These are phyloP conservation scores for Pleurotus eryngii DNA, from an alignment of 768 basidiomycete genomes.

Conservation along the genomic window DNA sequence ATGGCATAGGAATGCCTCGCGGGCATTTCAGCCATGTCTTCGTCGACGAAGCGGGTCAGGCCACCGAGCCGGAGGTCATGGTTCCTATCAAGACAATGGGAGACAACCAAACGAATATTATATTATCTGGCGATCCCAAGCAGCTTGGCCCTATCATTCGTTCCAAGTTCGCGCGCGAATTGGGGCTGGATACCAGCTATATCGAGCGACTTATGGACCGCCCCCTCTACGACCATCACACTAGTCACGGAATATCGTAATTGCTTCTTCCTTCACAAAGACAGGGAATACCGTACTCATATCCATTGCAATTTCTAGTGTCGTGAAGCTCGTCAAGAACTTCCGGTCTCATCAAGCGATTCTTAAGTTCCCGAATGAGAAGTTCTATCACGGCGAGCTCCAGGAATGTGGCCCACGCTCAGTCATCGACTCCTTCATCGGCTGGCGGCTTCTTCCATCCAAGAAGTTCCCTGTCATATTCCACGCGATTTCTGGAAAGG, in stretches of 20 bases:
- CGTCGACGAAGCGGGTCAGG: constrained; percentile 65
- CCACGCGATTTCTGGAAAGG: constrained; percentile 51
- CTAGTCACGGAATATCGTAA: constrained; percentile 32
- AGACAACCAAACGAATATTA: constrained; percentile 41
- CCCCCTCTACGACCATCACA: constrained; percentile 33
- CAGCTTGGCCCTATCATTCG: constrained; percentile 60
- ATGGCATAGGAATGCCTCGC: constrained; percentile 41
- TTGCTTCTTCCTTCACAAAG: constrained; percentile 11
- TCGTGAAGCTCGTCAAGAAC: constrained; percentile 59
- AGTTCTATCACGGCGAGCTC: constrained; percentile 53
- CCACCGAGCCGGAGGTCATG: constrained; percentile 57
- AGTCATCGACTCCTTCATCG: constrained; percentile 36
- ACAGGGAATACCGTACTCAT: not conserved
- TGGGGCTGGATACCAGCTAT: constrained; percentile 52
- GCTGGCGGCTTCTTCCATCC: constrained; percentile 34
- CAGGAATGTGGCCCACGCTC: constrained; percentile 40
- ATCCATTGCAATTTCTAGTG: constrained; percentile 25
- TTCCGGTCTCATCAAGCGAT: constrained; percentile 57
- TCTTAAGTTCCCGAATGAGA: constrained; percentile 52
- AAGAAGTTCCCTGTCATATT: constrained; percentile 55
- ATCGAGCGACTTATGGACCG: constrained; percentile 46
- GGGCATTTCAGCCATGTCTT: constrained; percentile 63
- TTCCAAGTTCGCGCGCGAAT: constrained; percentile 39
- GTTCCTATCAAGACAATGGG: constrained; percentile 51
- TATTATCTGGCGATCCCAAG: constrained; percentile 60